Evolutionary conservation across 176 grass and related monocot genomes (phyloP), one percentile per base, ranked within the genome.

Genomic region (Juncus inflexus): DNA sequence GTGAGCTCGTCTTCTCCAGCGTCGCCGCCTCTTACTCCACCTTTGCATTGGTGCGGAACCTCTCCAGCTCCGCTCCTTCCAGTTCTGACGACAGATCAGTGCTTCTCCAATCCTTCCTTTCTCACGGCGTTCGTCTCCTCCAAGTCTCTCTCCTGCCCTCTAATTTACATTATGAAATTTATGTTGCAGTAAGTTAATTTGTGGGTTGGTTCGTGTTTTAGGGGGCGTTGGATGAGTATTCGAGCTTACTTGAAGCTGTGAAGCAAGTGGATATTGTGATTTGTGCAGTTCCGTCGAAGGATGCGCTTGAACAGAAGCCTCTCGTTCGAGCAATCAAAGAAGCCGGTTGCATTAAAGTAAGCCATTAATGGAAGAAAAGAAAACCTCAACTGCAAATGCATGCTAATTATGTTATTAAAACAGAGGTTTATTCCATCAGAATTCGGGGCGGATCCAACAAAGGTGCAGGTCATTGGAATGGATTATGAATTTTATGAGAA

Each of bases 371-470:
- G 6, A 47, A 28, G 19, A 28, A 28, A 28, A 28, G 43, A 15
- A 47, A 47, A 6, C 43, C 6, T 47, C 43, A 47, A 47, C 9
- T 47, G 43, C 43, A 9, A 47, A 47, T 6, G 19, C 43, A 47
- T 9, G 9, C 43, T 47, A 47, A 47, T 47, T 47, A 47, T 47
- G 6, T 2, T 47, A 39, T 75, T 81, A 8, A 5, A 78, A 74
- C 77, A 91, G 92, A 86, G 87, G 74, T 97, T 97, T 78, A 77
- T 97, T 57, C 92, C 92, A 0, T 86, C 87, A 13, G 87, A 97
- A 76, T 97, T 91, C 72, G 87, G 92, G 73, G 59, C 67, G 55
- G 92, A 91, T 69, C 87, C 88, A 6, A 80, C 89, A 57, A 97
- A 86, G 68, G 77, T 89, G 75, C 87, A 89, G 73, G 83, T 84